Percentiles rank a stretch among this genome's conserved stretches.
phyloP scores from a whole-genome alignment of 208 protist species.

The Leishmania major region DNA sequence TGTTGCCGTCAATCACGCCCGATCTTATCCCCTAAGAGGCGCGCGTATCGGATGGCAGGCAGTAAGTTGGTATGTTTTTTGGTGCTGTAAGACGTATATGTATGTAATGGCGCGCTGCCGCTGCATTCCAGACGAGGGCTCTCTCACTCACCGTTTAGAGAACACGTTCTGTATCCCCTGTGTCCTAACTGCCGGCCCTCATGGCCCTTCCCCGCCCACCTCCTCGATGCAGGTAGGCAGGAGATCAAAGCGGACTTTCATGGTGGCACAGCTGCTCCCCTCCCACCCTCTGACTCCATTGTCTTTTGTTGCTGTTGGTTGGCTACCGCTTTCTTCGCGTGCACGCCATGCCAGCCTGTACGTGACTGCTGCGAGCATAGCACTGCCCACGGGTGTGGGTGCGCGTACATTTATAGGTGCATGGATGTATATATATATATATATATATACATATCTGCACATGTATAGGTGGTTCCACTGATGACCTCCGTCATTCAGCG shows the following conservation, averaged over 20 bases:
- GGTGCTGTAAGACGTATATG: background rate
- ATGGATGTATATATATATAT: background rate
- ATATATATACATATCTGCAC: too few relatives aligned
- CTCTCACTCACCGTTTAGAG: background rate
- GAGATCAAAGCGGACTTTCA: background rate
- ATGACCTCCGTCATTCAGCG: conserved; percentile 12
- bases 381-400: background rate
- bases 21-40: background rate
- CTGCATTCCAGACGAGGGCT: background rate
- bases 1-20: background rate
- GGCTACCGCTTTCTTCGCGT: background rate
- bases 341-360: background rate
- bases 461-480: background rate
- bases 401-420: background rate
- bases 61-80: background rate
- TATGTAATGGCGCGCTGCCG: background rate
- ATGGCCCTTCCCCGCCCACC: background rate
- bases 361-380: background rate
- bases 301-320: background rate
- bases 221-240: background rate
- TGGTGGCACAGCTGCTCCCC: background rate
- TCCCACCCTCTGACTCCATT: background rate
- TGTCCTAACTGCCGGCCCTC: background rate
- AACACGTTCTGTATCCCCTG: background rate
- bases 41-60: background rate